Evolutionary conservation across 2,329 filamentous ascomycete genomes (phyloP).

Genomic region (Colletotrichum noveboracense): DNA sequence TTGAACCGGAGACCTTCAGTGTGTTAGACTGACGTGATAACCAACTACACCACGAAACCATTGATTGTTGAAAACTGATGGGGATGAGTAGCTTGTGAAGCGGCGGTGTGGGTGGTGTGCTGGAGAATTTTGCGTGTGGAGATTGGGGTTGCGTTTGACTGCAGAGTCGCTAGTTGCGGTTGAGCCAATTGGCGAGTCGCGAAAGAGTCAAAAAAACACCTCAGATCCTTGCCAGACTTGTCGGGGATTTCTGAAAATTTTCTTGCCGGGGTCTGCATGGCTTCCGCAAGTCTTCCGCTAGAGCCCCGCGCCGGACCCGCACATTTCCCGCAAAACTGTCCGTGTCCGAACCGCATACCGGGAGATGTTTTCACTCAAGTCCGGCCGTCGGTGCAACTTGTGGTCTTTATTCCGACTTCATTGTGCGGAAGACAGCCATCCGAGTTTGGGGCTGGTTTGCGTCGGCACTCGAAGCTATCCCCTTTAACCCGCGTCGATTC

Average conservation of each 20-base stretch:
- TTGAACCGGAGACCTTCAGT: constrained; percentile 23
- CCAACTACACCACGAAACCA: constrained; percentile 41
- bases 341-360: neutral
- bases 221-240: neutral
- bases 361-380: neutral
- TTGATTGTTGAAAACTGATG: neutral
- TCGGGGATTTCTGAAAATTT: neutral
- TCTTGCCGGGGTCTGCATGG: neutral
- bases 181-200: neutral
- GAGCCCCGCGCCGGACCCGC: neutral
- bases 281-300: neutral
- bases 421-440: neutral
- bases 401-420: neutral
- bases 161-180: neutral
- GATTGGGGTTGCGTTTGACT: neutral
- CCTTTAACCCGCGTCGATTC: neutral
- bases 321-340: neutral
- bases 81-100: neutral
- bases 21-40: constrained; percentile 55
- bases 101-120: neutral
- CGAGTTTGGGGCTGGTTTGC: neutral
- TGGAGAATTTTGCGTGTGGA: neutral
- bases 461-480: neutral
- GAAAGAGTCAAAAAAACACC: neutral
- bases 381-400: neutral